A percentile compares a stretch with the other conserved stretches of the same genome.
These are phyloP conservation scores for Lachancea cidri DNA, from an alignment of 805 yeast species.

Conservation along the genomic window DNA sequence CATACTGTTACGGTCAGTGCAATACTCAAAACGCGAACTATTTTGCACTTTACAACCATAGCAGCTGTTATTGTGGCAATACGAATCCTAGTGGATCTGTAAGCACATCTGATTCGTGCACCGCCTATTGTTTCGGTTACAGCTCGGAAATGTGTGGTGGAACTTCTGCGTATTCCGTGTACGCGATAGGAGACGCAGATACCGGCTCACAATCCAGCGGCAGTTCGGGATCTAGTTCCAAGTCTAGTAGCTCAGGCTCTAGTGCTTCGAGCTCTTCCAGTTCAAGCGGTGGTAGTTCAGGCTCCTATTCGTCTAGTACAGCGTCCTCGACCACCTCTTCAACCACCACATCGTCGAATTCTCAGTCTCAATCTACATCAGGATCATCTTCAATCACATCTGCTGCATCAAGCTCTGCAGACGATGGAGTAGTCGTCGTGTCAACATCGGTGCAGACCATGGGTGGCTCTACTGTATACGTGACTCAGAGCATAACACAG, in stretches of 20 bases:
- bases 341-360: conserved; percentile 17
- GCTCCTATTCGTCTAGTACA: conserved; percentile 9
- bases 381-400: conserved; percentile 17
- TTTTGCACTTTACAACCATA: conserved; percentile 27
- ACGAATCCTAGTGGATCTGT: conserved; percentile 16
- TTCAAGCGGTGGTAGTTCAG: conserved; percentile 5
- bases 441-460: conserved; percentile 21
- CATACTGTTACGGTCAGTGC: conserved; percentile 24
- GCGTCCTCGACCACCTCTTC: conserved; percentile 20
- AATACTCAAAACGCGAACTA: conserved; percentile 17
- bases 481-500: conserved; percentile 25
- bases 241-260: conserved; percentile 3
- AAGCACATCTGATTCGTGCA: conserved; percentile 17
- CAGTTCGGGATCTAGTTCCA: conserved; percentile 13
- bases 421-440: conserved; percentile 3
- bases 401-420: conserved; percentile 20
- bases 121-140: conserved; percentile 51
- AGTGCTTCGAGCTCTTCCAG: conserved; percentile 9
- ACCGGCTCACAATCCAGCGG: conserved; percentile 1
- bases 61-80: conserved; percentile 32
- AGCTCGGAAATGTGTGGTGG: conserved; percentile 61
- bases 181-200: conserved; percentile 29
- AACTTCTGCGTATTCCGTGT: conserved; percentile 42
- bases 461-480: conserved; percentile 28
- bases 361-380: conserved; percentile 20